phyloP scores from a whole-genome alignment of 306 rosid species.

The Ceratonia siliqua region DNA sequence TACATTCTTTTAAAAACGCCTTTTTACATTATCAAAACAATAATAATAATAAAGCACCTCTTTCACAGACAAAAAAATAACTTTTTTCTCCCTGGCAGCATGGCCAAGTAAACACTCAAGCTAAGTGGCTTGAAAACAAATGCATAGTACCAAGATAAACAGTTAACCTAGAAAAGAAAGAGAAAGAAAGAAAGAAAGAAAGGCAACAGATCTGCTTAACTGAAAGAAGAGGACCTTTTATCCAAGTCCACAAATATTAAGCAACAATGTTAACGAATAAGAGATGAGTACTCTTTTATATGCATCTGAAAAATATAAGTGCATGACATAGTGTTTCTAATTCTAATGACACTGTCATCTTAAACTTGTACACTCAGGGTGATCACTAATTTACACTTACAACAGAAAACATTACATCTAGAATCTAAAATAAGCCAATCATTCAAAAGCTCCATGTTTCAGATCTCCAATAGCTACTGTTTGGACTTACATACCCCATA shows the following conservation, averaged over 20 bases:
- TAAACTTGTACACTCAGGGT: conserved; percentile 1
- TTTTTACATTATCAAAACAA: too few relatives aligned
- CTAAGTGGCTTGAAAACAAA: too few relatives aligned
- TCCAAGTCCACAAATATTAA: background rate
- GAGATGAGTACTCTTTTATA: background rate
- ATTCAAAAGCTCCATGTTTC: background rate
- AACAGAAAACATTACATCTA: conserved; percentile 36
- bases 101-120: too few relatives aligned
- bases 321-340: background rate
- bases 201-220: too few relatives aligned
- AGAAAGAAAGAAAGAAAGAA: background rate
- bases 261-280: background rate
- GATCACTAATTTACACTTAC: conserved; percentile 8
- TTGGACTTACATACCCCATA: conserved; percentile 89
- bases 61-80: too few relatives aligned
- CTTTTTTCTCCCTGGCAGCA: too few relatives aligned
- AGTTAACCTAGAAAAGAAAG: too few relatives aligned
- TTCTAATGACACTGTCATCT: conserved; percentile 12
- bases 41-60: too few relatives aligned
- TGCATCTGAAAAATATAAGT: background rate
- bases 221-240: background rate
- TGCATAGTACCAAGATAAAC: too few relatives aligned
- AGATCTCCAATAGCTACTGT: background rate
- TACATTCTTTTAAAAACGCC: too few relatives aligned
- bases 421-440: conserved; percentile 30